A percentile compares a stretch with the other conserved stretches of the same genome.
phyloP scores from a whole-genome alignment of 169 alveolate genomes.

The Eimeria maxima region DNA sequence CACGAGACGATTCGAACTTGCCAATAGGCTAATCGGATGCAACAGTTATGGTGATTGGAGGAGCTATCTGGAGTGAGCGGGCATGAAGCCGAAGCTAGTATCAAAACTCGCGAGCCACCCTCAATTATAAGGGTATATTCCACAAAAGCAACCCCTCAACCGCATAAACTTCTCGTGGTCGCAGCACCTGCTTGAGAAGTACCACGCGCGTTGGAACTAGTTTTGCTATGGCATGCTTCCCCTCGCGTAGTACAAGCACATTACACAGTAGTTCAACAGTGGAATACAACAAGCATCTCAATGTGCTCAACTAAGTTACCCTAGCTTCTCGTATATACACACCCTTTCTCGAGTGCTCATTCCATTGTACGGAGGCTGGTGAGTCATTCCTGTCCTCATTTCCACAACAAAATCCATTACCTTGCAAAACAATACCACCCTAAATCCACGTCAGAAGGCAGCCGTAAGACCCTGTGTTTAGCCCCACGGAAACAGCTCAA shows the following conservation, averaged over 20 bases:
- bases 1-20: background rate
- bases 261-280: background rate
- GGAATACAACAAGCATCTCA: background rate
- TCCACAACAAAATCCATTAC: background rate
- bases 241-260: background rate
- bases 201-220: background rate
- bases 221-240: background rate
- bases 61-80: background rate
- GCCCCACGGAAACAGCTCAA: background rate
- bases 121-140: background rate
- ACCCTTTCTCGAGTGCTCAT: background rate
- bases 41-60: background rate
- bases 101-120: background rate
- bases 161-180: background rate
- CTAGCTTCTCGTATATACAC: background rate
- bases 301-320: background rate
- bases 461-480: background rate
- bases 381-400: background rate
- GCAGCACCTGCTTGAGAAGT: background rate
- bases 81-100: background rate
- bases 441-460: background rate
- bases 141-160: background rate
- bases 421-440: background rate
- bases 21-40: background rate
- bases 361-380: background rate